These are phyloP conservation scores for Cordyceps fumosorosea DNA, from an alignment of 2,329 filamentous ascomycete species.

Conservation along the genomic window DNA sequence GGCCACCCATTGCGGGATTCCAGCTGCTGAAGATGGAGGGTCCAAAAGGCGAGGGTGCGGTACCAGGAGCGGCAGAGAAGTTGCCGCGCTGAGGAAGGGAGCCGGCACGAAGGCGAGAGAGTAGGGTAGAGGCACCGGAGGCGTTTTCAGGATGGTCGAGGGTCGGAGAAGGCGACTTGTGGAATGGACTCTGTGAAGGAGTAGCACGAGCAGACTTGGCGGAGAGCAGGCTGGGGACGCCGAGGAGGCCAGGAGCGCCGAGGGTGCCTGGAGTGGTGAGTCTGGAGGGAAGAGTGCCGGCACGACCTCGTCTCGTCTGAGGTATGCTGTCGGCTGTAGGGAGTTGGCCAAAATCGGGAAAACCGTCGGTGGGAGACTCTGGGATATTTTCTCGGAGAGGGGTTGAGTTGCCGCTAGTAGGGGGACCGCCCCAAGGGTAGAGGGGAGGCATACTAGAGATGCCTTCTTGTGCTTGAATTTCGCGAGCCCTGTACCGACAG, in stretches of 20 bases:
- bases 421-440: slow-evolving; percentile 87
- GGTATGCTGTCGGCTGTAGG: slow-evolving; percentile 60
- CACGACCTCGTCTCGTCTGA: slow-evolving; percentile 72
- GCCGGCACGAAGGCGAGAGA: slow-evolving; percentile 82
- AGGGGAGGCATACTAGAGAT: slow-evolving; percentile 59
- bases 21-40: slow-evolving; percentile 87
- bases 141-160: slow-evolving; percentile 44
- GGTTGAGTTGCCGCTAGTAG: slow-evolving; percentile 92
- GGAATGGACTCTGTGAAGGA: slow-evolving; percentile 79
- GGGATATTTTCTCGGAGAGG: slow-evolving; percentile 95
- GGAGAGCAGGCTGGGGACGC: slow-evolving; percentile 46
- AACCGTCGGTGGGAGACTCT: slow-evolving; percentile 92
- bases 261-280: slow-evolving; percentile 72
- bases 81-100: slow-evolving; percentile 88
- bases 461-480: slow-evolving; percentile 96
- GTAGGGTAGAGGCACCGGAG: slow-evolving; percentile 64
- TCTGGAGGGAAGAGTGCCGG: slow-evolving; percentile 91
- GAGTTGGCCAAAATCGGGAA: slow-evolving; percentile 78
- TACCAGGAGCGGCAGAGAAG: slow-evolving; percentile 50
- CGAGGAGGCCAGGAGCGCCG: slow-evolving; percentile 41
- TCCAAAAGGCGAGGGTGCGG: slow-evolving; percentile 64
- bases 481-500: slow-evolving; percentile 62
- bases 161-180: slow-evolving; percentile 56
- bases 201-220: slow-evolving; percentile 79
- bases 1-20: slow-evolving; percentile 58